Base-by-base conservation (phyloP, 345 rosid genomes). In the Boechera divaricarpa region DNA sequence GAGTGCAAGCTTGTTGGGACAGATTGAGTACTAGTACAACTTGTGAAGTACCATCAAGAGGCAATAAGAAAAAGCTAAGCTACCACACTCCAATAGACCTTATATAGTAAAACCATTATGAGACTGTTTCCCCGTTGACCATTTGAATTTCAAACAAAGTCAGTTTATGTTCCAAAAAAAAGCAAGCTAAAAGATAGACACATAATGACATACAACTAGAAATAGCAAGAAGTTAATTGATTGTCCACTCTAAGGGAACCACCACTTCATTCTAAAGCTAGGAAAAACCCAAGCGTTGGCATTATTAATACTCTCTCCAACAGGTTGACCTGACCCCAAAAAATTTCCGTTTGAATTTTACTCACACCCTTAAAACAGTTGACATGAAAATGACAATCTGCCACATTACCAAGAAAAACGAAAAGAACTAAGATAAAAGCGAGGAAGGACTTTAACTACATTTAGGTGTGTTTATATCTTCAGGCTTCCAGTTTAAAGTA, bases 381-480 rank as follows among this genome's bases (percentile, higher is more conserved):
- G 63, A 52, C 56, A 35, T 31, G 13, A 52, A 55, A 72, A 58
- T 49, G n/a, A 58, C 18, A 63, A 57, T 33, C 68, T 33, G 18
- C 13, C 65, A 59, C 18, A 10, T 42, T 18, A 72, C 67, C 65
- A 21, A 54, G 55, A 44, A 16, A 16, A 52, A 42, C 13, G 64
- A 63, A 53, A 63, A 74, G 31, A 73, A 42, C 18, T 63, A 38
- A 59, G 53, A 47, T 63, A 47, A 70, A 77, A 69, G 51, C 21
- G 5, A 41, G 78, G 67, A 41, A 76, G 73, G 73, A 60, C 7
- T 61, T 65, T 24, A 83, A 90, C 81, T 77, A 95, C 99, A 85
- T 80, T 86, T 83, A 6, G 98, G 98, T 26, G 98, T 89, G 42
- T 88, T 89, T 52, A 51, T 61, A 73, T 85, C 80, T 76, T 88